Base-by-base conservation (phyloP, 495 filamentous ascomycete genomes). In the Aspergillus mulundensis region DNA sequence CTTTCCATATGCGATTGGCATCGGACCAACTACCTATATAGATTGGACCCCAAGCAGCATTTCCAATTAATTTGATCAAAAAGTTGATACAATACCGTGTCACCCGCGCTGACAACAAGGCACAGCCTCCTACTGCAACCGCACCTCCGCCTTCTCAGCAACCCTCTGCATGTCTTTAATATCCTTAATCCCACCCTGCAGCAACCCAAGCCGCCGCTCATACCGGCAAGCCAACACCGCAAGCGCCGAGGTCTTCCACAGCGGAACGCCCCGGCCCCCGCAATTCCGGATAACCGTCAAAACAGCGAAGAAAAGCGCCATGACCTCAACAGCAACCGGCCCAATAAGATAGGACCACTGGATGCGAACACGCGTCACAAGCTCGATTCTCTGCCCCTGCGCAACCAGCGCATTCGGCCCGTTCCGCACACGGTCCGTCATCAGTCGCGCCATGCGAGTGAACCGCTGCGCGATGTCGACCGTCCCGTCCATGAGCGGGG, bases 201-300 rank as follows among this genome's bases (percentile, higher is more conserved):
- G 52, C 12, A 59, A 34, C 50, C 56, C 56, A 47, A 51, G 36
- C 38, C 16, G 54, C 46, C 58, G 50, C 28, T 61, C 59, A 40
- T 58, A 41, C 39, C n/a, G 50, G 44, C 54, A 58, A 54, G 56
- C 56, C 51, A 62, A 43, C 36, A 62, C 52, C 24, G 60, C 60
- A 43, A 62, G 60, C 47, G 53, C 41, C 41, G 60, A 62, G 25
- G 60, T 59, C 51, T 62, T 62, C 60, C 56, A 62, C 23, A 62
- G 34, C n/a, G 60, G 60, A 39, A 62, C 56, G 41, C 32, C 16
- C 34, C 60, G 56, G 18, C 60, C 57, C 52, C 15, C 41, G 16
- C 60, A 56, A 59, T 62, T 62, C 41, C 43, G 42, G n/a, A 59
- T 36, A 25, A 62, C 50, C 40, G 41, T 62, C 46, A 56, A 53